These are phyloP conservation scores for Pleurotus tuoliensis DNA, from an alignment of 768 basidiomycete species.

Conservation along the genomic window DNA sequence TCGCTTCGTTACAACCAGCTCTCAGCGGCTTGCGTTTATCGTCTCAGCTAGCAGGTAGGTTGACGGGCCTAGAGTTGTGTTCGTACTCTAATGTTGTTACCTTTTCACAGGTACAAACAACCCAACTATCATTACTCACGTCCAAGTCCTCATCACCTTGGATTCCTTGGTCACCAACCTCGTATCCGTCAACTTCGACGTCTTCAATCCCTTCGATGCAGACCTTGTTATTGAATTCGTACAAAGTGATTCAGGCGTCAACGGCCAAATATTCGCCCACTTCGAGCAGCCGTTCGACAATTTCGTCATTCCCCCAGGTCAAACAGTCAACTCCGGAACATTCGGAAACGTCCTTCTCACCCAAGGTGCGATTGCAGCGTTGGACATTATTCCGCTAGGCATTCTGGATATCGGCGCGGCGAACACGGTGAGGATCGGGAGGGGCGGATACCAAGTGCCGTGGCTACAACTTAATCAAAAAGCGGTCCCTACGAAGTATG, in stretches of 20 bases:
- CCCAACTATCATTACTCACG: conserved; percentile 53
- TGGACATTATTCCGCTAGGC: conserved; percentile 53
- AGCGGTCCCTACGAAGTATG: conserved; percentile 49
- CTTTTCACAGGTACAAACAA: conserved; percentile 38
- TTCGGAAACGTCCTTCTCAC: conserved; percentile 56
- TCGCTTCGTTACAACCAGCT: conserved; percentile 52
- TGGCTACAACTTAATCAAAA: conserved; percentile 60
- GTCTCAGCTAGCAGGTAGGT: conserved; percentile 44
- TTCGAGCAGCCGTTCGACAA: conserved; percentile 51
- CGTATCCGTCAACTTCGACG: conserved; percentile 55
- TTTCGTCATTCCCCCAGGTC: conserved; percentile 54
- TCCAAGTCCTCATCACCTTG: conserved; percentile 50
- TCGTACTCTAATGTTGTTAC: too few species aligned
- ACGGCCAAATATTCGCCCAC: conserved; percentile 52
- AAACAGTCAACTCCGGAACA: conserved; percentile 58
- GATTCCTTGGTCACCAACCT: conserved; percentile 45
- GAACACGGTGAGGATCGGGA: conserved; percentile 42
- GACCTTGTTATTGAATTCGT: conserved; percentile 54
- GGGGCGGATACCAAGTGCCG: conserved; percentile 57
- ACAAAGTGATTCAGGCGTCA: conserved; percentile 50
- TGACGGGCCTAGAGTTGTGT: too few species aligned
- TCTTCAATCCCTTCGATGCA: conserved; percentile 56
- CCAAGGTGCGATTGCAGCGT: conserved; percentile 52
- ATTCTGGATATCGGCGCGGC: conserved; percentile 51
- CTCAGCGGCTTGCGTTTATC: conserved; percentile 49